Base-by-base conservation (phyloP, 2,329 filamentous ascomycete genomes). In the Juglanconis sp. region DNA sequence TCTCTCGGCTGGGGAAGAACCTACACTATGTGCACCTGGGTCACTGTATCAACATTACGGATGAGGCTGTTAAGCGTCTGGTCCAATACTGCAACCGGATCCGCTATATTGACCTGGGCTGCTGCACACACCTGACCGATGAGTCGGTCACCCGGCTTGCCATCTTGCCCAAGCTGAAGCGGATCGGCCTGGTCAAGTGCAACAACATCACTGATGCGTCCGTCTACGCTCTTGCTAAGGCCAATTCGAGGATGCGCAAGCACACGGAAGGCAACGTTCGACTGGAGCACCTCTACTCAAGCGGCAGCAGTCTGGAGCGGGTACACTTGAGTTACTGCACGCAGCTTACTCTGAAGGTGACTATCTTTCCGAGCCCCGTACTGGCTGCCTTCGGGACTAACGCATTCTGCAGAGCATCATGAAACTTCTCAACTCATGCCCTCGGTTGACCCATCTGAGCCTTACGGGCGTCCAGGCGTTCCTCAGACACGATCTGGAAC, bases 241-340 rank as follows among this genome's bases (percentile, higher is more conserved):
- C 89, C 2, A 88, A 85, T 62, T 80, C 80, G 53, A 79, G 82
- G 15, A 75, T 77, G 8, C 75, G 81, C 4, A 74, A 78, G 17
- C 77, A 81, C 30, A 76, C 80, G 60, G 81, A 83, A 74, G 10
- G 81, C 79, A 8, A 77, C 77, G 68, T 74, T 73, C 60, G 73
- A 38, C 35, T 77, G 63, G 78, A 73, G 52, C 81, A 78, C 67
- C 85, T 81, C 67, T 84, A 78, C 64, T 86, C 78, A 56, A 79
- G 80, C 60, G 80, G 80, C 24, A 81, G 82, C 61, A 93, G 89
- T 68, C 78, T 99, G 32, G 95, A 99, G 77, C 85, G 95, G 67
- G 95, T 99, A 9, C 95, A 99, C 79, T 82, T 99, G 44, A 97
- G 93, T 74, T 98, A 99, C 72, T 99, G 95, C 75, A 86, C 90